Conservation (phyloP, 2,329 filamentous ascomycete genomes). For the Colletotrichum echinochloae region DNA sequence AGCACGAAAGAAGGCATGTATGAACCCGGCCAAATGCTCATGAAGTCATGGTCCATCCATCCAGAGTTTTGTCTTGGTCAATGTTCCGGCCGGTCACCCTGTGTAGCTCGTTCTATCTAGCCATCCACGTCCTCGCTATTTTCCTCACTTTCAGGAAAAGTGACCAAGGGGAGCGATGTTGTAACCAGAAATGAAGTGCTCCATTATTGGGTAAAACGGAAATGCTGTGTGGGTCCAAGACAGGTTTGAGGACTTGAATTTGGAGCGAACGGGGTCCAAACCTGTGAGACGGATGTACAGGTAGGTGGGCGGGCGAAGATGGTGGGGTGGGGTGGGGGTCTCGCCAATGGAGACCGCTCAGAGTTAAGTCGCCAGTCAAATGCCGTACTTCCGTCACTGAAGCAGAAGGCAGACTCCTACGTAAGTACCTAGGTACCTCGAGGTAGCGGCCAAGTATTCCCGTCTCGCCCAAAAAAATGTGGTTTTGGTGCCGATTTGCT, state of each 20-base stretch:
- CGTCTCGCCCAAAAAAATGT: background rate
- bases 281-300: slow-evolving; percentile 1
- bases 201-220: background rate
- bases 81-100: background rate
- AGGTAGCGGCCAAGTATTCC: background rate
- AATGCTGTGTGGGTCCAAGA: background rate
- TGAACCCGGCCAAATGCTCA: background rate
- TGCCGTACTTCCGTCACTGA: background rate
- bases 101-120: background rate
- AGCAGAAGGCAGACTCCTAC: too few relatives aligned
- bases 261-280: slow-evolving; percentile 1
- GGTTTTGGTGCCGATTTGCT: background rate
- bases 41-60: background rate
- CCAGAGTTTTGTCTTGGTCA: background rate
- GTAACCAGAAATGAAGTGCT: background rate
- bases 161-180: background rate
- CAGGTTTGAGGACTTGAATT: background rate
- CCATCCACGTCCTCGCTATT: background rate
- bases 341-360: slow-evolving; percentile 9
- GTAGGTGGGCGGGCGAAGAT: slow-evolving; percentile 10
- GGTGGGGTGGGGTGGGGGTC: slow-evolving; percentile 27
- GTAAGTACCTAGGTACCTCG: too few relatives aligned
- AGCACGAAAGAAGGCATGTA: background rate
- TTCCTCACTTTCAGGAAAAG: background rate
- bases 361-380: slow-evolving; percentile 29